phyloP scores from a whole-genome alignment of 768 basidiomycete genomes.

The Amanita pallidorosea region DNA sequence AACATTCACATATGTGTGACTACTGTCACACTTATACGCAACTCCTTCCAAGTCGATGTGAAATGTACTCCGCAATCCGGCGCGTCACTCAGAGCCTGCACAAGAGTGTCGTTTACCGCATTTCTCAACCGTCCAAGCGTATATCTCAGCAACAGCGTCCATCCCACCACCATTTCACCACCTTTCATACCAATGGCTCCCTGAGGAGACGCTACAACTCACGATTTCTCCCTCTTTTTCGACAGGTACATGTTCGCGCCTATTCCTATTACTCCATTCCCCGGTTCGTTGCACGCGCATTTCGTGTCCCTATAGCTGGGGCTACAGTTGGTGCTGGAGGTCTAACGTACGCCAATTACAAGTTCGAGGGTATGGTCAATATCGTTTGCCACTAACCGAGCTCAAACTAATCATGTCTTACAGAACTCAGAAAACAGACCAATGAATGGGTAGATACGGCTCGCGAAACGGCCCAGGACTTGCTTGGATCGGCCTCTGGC shows the following conservation, averaged over 20 bases:
- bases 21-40: too few relatives aligned
- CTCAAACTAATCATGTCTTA: constrained; percentile 1
- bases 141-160: constrained; percentile 28
- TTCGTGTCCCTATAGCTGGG: constrained; percentile 81
- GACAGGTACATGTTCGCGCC: constrained; percentile 64
- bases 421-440: constrained; percentile 67
- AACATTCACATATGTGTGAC: too few relatives aligned
- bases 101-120: not conserved
- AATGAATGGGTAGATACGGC: constrained; percentile 53
- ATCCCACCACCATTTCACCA: constrained; percentile 41
- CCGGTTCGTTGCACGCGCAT: constrained; percentile 78
- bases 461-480: constrained; percentile 59
- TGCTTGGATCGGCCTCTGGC: constrained; percentile 66
- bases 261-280: constrained; percentile 86
- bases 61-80: not conserved
- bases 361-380: constrained; percentile 73
- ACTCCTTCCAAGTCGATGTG: not conserved
- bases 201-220: constrained; percentile 38
- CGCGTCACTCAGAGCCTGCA: not conserved
- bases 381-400: not conserved
- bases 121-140: constrained; percentile 9
- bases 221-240: constrained; percentile 22
- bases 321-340: constrained; percentile 87
- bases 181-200: constrained; percentile 42
- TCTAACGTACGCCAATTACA: constrained; percentile 91